Conservation (phyloP, 1,139 yeast genomes). For the Wickerhamomyces sp. region DNA sequence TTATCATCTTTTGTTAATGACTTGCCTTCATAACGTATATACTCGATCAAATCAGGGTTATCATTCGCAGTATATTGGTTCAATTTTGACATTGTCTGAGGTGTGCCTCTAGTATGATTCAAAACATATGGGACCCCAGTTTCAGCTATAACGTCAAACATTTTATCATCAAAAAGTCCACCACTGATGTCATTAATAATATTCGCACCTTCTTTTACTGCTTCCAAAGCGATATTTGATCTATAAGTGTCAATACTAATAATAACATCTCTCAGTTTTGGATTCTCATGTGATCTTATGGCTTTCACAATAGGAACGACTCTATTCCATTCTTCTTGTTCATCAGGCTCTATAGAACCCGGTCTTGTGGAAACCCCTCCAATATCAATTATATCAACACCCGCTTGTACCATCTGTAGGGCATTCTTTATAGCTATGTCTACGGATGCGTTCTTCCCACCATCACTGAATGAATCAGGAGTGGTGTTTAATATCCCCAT, state of each 20-base stretch:
- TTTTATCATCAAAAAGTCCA: conserved; percentile 63
- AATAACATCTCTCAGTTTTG: conserved; percentile 38
- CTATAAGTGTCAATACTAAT: conserved; percentile 87
- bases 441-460: conserved; percentile 45
- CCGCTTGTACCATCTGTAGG: conserved; percentile 45
- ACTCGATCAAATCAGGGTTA: conserved; percentile 38
- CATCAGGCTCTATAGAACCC: conserved; percentile 56
- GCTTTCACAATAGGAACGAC: conserved; percentile 67
- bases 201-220: conserved; percentile 78
- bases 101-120: conserved; percentile 84
- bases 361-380: conserved; percentile 96
- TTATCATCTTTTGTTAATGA: conserved; percentile 32
- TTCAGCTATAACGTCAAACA: conserved; percentile 65
- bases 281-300: conserved; percentile 42
- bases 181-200: conserved; percentile 89
- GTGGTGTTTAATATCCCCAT: conserved; percentile 91
- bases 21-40: conserved; percentile 25
- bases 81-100: conserved; percentile 63
- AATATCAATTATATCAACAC: conserved; percentile 71
- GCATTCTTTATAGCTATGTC: conserved; percentile 38
- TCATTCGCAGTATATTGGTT: conserved; percentile 50
- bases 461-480: conserved; percentile 96
- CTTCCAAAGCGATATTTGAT: conserved; percentile 63
- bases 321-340: conserved; percentile 56
- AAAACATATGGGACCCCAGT: conserved; percentile 73